Conservation (phyloP, 2,329 filamentous ascomycete species). For the Colletotrichum chrysophilum region DNA sequence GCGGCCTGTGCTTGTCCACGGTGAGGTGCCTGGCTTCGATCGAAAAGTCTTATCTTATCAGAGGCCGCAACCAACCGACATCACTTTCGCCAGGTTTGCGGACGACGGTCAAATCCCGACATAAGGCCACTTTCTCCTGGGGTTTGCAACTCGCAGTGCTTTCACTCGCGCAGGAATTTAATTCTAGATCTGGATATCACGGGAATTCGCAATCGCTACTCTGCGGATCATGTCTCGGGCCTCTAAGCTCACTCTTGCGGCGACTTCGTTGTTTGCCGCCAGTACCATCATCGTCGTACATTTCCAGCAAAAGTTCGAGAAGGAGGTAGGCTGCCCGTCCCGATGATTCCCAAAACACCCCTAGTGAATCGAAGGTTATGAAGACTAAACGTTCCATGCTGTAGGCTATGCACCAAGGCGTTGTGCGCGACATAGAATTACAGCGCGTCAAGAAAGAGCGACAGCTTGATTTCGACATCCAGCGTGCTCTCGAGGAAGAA, state of each 20-base stretch:
- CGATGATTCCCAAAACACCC: neutral
- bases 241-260: constrained; percentile 83
- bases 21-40: neutral
- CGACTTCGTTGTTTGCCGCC: constrained; percentile 77
- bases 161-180: neutral
- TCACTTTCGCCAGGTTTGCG: neutral
- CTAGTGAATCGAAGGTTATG: neutral
- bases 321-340: constrained; percentile 7
- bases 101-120: neutral
- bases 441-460: constrained; percentile 89
- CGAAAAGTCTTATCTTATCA: neutral
- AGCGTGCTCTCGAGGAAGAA: constrained; percentile 82
- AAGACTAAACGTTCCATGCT: neutral
- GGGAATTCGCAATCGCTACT: neutral
- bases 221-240: constrained; percentile 77
- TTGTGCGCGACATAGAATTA: constrained; percentile 93
- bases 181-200: neutral
- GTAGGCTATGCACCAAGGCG: constrained; percentile 94
- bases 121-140: neutral
- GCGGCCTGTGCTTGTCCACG: neutral
- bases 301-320: constrained; percentile 82
- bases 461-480: constrained; percentile 93
- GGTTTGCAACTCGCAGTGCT: neutral
- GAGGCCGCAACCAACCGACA: neutral
- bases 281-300: constrained; percentile 87